Evolutionary conservation across 805 yeast genomes (phyloP).

Genomic region (Cyberlindnera veronae): DNA sequence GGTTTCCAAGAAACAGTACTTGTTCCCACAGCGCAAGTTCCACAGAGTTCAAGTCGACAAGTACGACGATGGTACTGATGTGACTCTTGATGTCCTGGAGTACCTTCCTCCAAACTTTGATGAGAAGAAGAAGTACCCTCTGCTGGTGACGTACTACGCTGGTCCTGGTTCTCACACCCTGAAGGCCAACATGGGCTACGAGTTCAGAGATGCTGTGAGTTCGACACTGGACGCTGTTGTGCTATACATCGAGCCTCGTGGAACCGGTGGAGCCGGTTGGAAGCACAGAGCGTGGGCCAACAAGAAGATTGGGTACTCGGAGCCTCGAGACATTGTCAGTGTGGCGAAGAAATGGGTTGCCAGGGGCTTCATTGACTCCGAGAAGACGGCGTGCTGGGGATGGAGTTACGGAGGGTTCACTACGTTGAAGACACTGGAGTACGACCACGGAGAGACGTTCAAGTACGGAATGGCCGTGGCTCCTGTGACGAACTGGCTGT

Average conservation of each 20-base stretch:
- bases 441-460: conserved; percentile 70
- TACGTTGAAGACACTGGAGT: conserved; percentile 84
- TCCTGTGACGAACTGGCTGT: conserved; percentile 92
- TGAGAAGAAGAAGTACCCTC: conserved; percentile 57
- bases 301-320: conserved; percentile 76
- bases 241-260: conserved; percentile 94
- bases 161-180: conserved; percentile 95
- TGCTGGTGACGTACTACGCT: conserved; percentile 89
- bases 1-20: conserved; percentile 32
- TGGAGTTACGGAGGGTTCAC: conserved; percentile 98
- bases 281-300: conserved; percentile 74
- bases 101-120: conserved; percentile 74
- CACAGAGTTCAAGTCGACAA: conserved; percentile 45
- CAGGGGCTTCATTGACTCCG: conserved; percentile 21
- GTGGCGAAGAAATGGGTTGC: conserved; percentile 58
- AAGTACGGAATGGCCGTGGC: conserved; percentile 94
- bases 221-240: conserved; percentile 79
- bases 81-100: conserved; percentile 64
- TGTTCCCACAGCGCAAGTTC: conserved; percentile 51
- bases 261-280: conserved; percentile 88
- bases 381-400: conserved; percentile 76
- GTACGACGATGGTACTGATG: conserved; percentile 39
- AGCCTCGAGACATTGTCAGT: conserved; percentile 79
- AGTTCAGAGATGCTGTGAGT: conserved; percentile 72
- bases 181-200: conserved; percentile 50